Base-by-base conservation (phyloP, 2,329 filamentous ascomycete species). In the Alternaria arbusti region DNA sequence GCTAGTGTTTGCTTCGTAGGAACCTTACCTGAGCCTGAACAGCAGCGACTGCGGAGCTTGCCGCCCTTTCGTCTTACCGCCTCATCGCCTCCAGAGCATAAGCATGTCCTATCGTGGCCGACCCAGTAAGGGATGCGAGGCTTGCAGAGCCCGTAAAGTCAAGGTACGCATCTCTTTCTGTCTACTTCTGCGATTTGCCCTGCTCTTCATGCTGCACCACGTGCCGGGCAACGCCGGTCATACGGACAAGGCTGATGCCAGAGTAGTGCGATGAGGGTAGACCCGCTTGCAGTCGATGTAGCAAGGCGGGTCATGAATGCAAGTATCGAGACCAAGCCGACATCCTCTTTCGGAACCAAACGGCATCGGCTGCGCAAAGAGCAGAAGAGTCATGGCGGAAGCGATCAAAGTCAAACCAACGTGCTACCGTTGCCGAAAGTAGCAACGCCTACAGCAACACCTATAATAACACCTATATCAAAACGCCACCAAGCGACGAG, bases 81-180 rank as follows among this genome's bases (percentile, higher is more conserved):
- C 30, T 23, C 44, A 28, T 26, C 20, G 22, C 36, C 32, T 26
- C 50, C 60, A 63, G 11, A 25, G 10, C 57, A n/a, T n/a, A 10
- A 57, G 28, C 45, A 78, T 78, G 75, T 75, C 74, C 26, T 78
- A 78, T 59, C 74, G 75, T 32, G 76, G 77, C 56, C 66, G 75
- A 22, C 77, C 76, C 12, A 79, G 77, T 64, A 79, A 78, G 70
- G 76, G 77, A 26, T 79, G 76, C 47, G 72, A 78, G 59, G 65
- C 71, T 40, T 79, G 77, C 63, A 69, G 77, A 62, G 64, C 73
- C 57, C 71, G 75, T 20, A 79, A 78, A 63, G 71, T 78, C 51
- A 79, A 78, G 66, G 77, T 78, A 57, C 55, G 70, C 36, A 45
- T 36, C 12, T 15, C 11, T 13, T 43, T 45, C 28, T 15, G 51